These are phyloP conservation scores for Lentinula detonsa DNA, from an alignment of 768 basidiomycete species.

Conservation along the genomic window DNA sequence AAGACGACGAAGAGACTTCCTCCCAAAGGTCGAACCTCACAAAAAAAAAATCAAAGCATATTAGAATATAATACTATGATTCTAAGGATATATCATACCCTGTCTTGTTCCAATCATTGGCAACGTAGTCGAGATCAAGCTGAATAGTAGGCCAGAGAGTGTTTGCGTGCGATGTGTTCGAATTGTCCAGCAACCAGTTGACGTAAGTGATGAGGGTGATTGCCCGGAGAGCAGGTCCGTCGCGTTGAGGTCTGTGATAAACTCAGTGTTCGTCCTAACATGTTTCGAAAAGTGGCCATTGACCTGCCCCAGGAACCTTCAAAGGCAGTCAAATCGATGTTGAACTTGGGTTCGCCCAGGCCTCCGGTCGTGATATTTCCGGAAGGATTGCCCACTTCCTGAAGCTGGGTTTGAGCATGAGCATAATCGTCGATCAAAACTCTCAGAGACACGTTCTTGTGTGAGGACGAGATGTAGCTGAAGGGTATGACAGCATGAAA, in stretches of 20 bases:
- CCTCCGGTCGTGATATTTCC: slow-evolving; percentile 57
- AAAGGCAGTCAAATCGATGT: slow-evolving; percentile 60
- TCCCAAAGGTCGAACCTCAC: slow-evolving; percentile 45
- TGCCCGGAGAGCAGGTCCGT: slow-evolving; percentile 69
- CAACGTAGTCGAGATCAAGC: slow-evolving; percentile 51
- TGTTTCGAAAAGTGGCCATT: neutral
- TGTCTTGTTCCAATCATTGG: slow-evolving; percentile 44
- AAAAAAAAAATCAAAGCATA: neutral
- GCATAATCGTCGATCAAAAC: slow-evolving; percentile 50
- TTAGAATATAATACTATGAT: neutral
- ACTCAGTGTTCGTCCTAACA: neutral
- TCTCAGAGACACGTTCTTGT: slow-evolving; percentile 38
- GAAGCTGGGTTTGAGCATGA: slow-evolving; percentile 41
- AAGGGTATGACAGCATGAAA: neutral
- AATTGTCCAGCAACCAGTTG: slow-evolving; percentile 47
- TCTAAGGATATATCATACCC: slow-evolving; percentile 22
- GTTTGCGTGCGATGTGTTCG: slow-evolving; percentile 38
- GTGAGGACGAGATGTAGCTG: neutral
- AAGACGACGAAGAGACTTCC: slow-evolving; percentile 41
- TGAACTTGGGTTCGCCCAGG: slow-evolving; percentile 70
- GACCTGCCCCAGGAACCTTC: slow-evolving; percentile 35
- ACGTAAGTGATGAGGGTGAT: slow-evolving; percentile 64
- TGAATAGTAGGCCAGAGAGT: slow-evolving; percentile 22
- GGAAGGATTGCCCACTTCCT: slow-evolving; percentile 62
- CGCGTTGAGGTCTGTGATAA: slow-evolving; percentile 15